A percentile compares a stretch with the other conserved stretches of the same genome.
phyloP scores from a whole-genome alignment of 2,329 filamentous ascomycete genomes.

The Cercospora brassicicola region DNA sequence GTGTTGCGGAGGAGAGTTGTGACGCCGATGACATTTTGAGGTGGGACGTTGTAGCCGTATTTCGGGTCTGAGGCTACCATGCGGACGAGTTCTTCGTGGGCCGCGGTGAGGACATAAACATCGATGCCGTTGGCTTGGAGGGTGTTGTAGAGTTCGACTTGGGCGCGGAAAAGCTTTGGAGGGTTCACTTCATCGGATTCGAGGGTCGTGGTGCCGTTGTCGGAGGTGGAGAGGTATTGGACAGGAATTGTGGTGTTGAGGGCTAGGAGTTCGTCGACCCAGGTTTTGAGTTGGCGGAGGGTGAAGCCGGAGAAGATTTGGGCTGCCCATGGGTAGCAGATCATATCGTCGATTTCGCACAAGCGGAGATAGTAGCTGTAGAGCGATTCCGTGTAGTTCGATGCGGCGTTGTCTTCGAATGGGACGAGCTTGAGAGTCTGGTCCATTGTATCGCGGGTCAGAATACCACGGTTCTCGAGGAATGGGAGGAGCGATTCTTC shows the following conservation, averaged over 20 bases:
- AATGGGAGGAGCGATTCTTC: conserved; percentile 49
- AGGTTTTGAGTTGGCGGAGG: conserved; percentile 49
- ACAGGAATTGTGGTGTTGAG: conserved; percentile 43
- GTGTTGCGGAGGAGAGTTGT: conserved; percentile 42
- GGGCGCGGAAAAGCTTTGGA: conserved; percentile 44
- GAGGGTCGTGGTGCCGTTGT: conserved; percentile 33
- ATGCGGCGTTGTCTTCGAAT: conserved; percentile 43
- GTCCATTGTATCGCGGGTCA: conserved; percentile 47
- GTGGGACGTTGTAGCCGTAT: conserved; percentile 50
- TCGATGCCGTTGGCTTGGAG: conserved; percentile 48
- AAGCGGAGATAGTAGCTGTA: conserved; percentile 51
- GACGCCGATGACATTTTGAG: conserved; percentile 50
- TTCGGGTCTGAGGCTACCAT: conserved; percentile 50
- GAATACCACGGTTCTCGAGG: conserved; percentile 46
- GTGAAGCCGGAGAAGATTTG: conserved; percentile 48
- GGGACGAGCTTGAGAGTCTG: conserved; percentile 45
- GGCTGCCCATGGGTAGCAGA: conserved; percentile 50
- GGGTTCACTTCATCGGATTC: conserved; percentile 34
- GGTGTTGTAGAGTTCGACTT: conserved; percentile 48
- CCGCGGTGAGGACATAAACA: conserved; percentile 48
- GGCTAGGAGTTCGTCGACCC: conserved; percentile 52
- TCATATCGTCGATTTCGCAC: conserved; percentile 45
- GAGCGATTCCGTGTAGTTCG: conserved; percentile 44
- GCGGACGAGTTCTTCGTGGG: conserved; percentile 49
- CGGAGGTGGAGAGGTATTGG: conserved; percentile 40